Percentiles rank a stretch among this genome's conserved stretches.
Evolutionary conservation across 2,329 filamentous ascomycete genomes (phyloP).

Genomic region (Fonsecaea nubica): DNA sequence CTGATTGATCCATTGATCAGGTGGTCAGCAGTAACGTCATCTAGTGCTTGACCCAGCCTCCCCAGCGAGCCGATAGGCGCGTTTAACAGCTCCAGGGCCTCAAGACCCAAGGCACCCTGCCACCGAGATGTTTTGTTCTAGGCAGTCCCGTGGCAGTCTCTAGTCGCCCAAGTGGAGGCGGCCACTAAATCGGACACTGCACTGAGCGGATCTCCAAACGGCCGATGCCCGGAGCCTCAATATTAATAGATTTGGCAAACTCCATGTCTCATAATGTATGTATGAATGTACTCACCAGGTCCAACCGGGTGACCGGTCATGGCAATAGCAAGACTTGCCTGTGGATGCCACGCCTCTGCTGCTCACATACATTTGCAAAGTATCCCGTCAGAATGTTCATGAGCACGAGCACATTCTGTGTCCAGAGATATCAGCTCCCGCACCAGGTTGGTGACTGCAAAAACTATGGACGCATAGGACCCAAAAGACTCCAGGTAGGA

Average conservation of each 20-base stretch:
- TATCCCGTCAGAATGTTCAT: background rate
- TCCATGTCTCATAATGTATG: too few relatives aligned
- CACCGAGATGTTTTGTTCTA: background rate
- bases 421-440: background rate
- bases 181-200: background rate
- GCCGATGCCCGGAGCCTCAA: slow-evolving; percentile 7
- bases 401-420: background rate
- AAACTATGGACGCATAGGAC: background rate
- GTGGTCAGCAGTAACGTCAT: slow-evolving; percentile 22
- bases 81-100: background rate
- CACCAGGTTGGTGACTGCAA: background rate
- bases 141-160: background rate
- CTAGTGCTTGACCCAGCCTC: background rate
- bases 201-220: slow-evolving; percentile 7
- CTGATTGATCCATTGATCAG: background rate
- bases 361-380: background rate
- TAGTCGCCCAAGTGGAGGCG: slow-evolving; percentile 3
- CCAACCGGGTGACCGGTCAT: background rate
- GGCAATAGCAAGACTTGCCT: background rate
- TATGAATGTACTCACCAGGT: too few relatives aligned
- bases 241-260: slow-evolving; percentile 17
- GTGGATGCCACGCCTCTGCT: background rate
- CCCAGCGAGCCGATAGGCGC: slow-evolving; percentile 20
- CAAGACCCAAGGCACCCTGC: background rate
- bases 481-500: background rate